Percentiles rank a stretch among this genome's conserved stretches.
Conservation (phyloP, 2,329 filamentous ascomycete genomes). For the Pseudopithomyces maydicus region DNA sequence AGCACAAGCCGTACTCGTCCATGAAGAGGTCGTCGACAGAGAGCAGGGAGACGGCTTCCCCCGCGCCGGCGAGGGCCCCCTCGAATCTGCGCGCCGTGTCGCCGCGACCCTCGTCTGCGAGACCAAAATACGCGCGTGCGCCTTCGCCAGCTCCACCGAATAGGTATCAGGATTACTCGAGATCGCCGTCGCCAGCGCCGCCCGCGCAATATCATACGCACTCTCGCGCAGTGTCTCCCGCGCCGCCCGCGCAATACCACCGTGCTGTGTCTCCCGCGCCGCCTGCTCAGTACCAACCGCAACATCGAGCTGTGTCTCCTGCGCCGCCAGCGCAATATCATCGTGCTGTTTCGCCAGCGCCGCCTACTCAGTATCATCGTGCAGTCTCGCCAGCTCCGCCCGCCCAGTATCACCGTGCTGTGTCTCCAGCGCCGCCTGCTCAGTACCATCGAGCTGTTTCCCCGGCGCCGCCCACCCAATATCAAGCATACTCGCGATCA, state of each 20-base stretch:
- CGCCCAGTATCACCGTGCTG: conserved; percentile 25
- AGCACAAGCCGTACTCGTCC: conserved; percentile 55
- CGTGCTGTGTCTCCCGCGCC: conserved; percentile 34
- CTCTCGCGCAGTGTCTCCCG: conserved; percentile 32
- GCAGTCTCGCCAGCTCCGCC: conserved; percentile 39
- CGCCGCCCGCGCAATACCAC: conserved; percentile 24
- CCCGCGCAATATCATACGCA: conserved; percentile 26
- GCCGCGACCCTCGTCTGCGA: conserved; percentile 43
- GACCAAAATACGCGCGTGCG: conserved; percentile 39
- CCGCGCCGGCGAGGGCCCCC: conserved; percentile 24
- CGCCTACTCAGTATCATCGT: conserved; percentile 18
- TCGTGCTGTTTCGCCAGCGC: conserved; percentile 12
- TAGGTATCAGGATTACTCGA: conserved; percentile 23
- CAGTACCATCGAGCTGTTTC: conserved; percentile 29
- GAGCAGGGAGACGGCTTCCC: conserved; percentile 38
- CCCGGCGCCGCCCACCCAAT: conserved; percentile 31
- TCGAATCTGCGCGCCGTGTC: conserved; percentile 47
- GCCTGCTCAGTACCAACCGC: conserved; percentile 20
- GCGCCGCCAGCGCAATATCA: conserved; percentile 32
- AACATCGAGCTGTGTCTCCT: conserved; percentile 19
- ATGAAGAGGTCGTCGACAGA: conserved; percentile 54
- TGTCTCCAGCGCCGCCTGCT: conserved; percentile 30
- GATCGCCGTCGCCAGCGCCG: conserved; percentile 34
- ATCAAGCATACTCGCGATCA: conserved; percentile 21
- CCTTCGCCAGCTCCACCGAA: conserved; percentile 46